Evolutionary conservation across 768 basidiomycete species (phyloP).

Genomic region (Gloeopeniophorella convolvens): DNA sequence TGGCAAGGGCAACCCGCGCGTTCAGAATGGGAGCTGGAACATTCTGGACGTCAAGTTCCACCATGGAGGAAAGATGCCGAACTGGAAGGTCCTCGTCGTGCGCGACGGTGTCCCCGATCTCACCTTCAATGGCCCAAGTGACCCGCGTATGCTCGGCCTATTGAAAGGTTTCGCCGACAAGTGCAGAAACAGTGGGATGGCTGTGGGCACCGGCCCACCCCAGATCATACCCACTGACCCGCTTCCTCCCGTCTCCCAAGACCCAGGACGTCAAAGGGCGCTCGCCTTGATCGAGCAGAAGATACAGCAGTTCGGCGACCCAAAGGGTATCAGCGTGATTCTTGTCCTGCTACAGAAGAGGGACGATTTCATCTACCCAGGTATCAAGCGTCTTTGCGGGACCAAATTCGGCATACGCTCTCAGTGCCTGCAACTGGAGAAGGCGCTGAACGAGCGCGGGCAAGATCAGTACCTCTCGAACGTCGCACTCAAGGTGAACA

Average conservation of each 20-base stretch:
- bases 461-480: constrained; percentile 83
- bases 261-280: constrained; percentile 36
- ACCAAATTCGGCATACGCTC: constrained; percentile 70
- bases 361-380: constrained; percentile 76
- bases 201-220: constrained; percentile 34
- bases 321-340: constrained; percentile 51
- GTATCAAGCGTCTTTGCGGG: constrained; percentile 73
- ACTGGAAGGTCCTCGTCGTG: constrained; percentile 66
- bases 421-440: constrained; percentile 60
- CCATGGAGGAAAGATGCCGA: constrained; percentile 39
- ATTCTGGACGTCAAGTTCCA: constrained; percentile 68
- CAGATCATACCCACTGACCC: constrained; percentile 31
- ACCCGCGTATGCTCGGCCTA: constrained; percentile 37
- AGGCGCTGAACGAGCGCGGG: constrained; percentile 49
- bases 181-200: constrained; percentile 54
- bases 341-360: constrained; percentile 60
- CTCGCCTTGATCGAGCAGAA: constrained; percentile 33
- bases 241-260: constrained; percentile 31
- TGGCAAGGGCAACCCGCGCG: constrained; percentile 34
- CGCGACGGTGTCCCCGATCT: constrained; percentile 36
- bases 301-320: constrained; percentile 21
- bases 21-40: constrained; percentile 69
- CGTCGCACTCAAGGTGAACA: constrained; percentile 75
- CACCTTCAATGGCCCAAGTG: constrained; percentile 36
- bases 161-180: constrained; percentile 50